Evolutionary conservation across 2,329 filamentous ascomycete species (phyloP), one percentile per base, ranked within the genome.

Genomic region (Aspergillus fumigatiaffinis): DNA sequence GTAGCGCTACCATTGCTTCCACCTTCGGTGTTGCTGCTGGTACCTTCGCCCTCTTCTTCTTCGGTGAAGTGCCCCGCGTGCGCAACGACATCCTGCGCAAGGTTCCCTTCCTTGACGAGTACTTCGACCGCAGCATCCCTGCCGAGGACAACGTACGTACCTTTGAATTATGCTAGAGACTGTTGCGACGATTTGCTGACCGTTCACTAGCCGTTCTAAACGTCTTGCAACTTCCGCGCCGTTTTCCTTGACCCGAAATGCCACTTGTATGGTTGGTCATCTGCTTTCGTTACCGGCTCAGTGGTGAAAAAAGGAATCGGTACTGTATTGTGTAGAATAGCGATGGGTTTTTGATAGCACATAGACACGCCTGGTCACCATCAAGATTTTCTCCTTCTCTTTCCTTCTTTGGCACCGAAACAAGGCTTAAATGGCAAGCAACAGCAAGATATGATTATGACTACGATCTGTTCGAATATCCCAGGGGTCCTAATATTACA

Each of bases 21-120:
- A 77, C 77, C 50, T 86, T 87, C 73, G 85, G 83, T 63, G 81
- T 79, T 60, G 77, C 80, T 50, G 79, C 81, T 46, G 84, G 82
- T 61, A 76, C 84, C 69, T 83, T 84, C 73, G 83, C 82, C 41
- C 70, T 87, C 65, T 87, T 84, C 77, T 85, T 87, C 79, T 83
- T 87, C 75, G 82, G 83, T 66, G 84, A 86, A 66, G 79, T 87
- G 26, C 85, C 85, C 58, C 81, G 79, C 68, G 83, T 88, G 49
- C 78, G 83, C 69, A 79, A 82, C 66, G 85, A 87, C 69, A 84
- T 87, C 63, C 77, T 86, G 71, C 78, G 81, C 73, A 82, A 85
- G 75, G 67, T 87, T 26, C 85, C 85, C 6, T 71, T 86, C 63
- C 74, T 87, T 52, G 81, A 82, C 61, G 70, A 73, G 55, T 84